These are phyloP conservation scores for Cucurbitaria berberidis DNA, from an alignment of 2,329 filamentous ascomycete genomes.

Conservation along the genomic window DNA sequence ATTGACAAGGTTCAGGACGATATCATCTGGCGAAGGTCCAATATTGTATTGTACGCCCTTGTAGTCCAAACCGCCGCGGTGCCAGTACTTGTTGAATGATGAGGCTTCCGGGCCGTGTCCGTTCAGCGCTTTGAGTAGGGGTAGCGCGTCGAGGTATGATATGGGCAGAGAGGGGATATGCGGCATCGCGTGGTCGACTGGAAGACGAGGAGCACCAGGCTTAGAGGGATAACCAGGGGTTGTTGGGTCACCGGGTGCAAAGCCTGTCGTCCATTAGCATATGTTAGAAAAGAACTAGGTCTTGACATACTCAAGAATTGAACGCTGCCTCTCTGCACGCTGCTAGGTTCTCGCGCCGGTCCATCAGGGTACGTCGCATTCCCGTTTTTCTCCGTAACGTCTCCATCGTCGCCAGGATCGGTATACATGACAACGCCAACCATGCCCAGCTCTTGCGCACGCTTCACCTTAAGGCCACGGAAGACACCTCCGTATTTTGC, in stretches of 20 bases:
- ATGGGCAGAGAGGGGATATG: conserved; percentile 90
- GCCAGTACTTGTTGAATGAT: conserved; percentile 76
- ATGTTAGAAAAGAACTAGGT: not conserved
- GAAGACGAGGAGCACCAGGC: conserved; percentile 79
- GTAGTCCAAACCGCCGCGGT: conserved; percentile 73
- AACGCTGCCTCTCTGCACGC: conserved; percentile 86
- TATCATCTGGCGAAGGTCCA: conserved; percentile 75
- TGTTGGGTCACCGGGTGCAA: conserved; percentile 76
- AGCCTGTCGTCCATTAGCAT: conserved; percentile 50
- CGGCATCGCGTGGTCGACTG: conserved; percentile 73
- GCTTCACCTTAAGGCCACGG: conserved; percentile 89
- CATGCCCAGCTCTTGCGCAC: conserved; percentile 89
- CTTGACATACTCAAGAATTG: conserved; percentile 60
- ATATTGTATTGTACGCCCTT: conserved; percentile 86
- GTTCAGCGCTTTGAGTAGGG: conserved; percentile 87
- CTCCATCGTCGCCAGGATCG: conserved; percentile 88
- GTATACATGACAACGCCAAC: conserved; percentile 83
- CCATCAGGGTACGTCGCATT: conserved; percentile 81
- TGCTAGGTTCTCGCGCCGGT: conserved; percentile 84
- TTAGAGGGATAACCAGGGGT: conserved; percentile 94
- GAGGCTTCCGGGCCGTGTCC: conserved; percentile 80
- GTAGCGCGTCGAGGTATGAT: conserved; percentile 84
- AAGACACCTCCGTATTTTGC: conserved; percentile 87
- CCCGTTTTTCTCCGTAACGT: conserved; percentile 81
- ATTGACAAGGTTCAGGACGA: conserved; percentile 61